Base-by-base conservation (phyloP, 2,329 filamentous ascomycete genomes). In the Elsinoe necatrix region DNA sequence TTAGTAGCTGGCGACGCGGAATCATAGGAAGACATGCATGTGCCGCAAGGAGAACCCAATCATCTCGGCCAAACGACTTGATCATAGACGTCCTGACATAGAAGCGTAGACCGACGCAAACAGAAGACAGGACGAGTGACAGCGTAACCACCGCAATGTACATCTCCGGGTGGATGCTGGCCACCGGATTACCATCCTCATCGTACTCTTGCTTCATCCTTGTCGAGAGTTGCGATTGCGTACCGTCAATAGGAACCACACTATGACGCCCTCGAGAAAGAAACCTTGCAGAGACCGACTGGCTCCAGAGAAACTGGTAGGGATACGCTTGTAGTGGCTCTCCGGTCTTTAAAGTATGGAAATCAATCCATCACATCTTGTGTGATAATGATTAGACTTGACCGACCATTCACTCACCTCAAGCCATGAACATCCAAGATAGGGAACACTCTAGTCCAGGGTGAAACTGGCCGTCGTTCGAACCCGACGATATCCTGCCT, bases 31-130 rank as follows among this genome's bases (percentile, higher is more conserved):
- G 29, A 60, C 66, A 54, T 63, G 74, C 72, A 29, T 66, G 63
- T 8, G 73, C 68, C 12, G 73, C 52, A 2, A 74, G 59, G 62
- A 75, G 72, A 2, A 68, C 64, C 14, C 62, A 65, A 61, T 76
- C 74, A 55, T 76, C 74, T 68, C 70, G 73, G 1, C 73, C 73
- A 54, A 74, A 71, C 51, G 64, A 71, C n/a, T 66, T 63, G 27
- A 72, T 71, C 41, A 75, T 61, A 29, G 61, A 63, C 1, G 66
- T 65, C 29, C 73, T 68, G 14, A 73, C 73, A 65, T 69, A 75
- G 51, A 71, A 63, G 29, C 73, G 66, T 8, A 56, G 54, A 35
- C 21, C 41, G 35, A 56, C 35, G 41, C 37, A 56, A 6, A 56
- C 16, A 20, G 54, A 45, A 8, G 54, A 25, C n/a, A 56, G 18